Evolutionary conservation across 2,329 filamentous ascomycete species (phyloP), one percentile per base, ranked within the genome.

Genomic region (Fusarium ramigenum): DNA sequence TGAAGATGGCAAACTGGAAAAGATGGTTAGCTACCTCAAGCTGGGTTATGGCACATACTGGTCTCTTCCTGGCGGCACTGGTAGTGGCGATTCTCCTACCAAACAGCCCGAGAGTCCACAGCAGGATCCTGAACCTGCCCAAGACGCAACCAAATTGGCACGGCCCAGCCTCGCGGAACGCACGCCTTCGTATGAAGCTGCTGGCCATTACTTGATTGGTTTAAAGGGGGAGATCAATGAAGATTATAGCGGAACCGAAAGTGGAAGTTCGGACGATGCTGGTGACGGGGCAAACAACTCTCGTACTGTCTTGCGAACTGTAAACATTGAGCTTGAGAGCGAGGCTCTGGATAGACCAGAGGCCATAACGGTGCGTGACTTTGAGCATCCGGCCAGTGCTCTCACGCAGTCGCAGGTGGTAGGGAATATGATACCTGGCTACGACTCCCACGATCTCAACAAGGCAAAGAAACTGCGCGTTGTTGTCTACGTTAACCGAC

Each of bases 401-500:
- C 77, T 80, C 23, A 79, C 79, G 7, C 78, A 79, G 63, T 80
- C 78, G 15, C 82, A 83, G 59, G 77, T 82, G 37, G 71, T 79
- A 28, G 80, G 81, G 21, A 80, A 79, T 37, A 78, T 80, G 74
- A 70, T 80, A 18, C 78, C 78, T 6, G 78, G 79, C 15, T 80
- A 78, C 49, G 75, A 77, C 58, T 79, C 79, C 5, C 88, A 88
- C 72, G 87, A 89, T 72, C 81, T 83, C 64, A 88, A 87, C 78
- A 89, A 88, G 76, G 83, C 84, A 5, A 84, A 85, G 66, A 89
- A 87, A 74, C 80, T 95, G 46, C 89, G 91, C 2, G 91, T 93
- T 3, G 87, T 95, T 11, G 88, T 95, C 56, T 95, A 95, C 78
- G 88, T 92, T 50, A 90, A 91, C 79, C 88, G 87, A 30, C 93